These are phyloP conservation scores for Hanseniaspora lachancei DNA, from an alignment of 805 yeast species.

Conservation along the genomic window DNA sequence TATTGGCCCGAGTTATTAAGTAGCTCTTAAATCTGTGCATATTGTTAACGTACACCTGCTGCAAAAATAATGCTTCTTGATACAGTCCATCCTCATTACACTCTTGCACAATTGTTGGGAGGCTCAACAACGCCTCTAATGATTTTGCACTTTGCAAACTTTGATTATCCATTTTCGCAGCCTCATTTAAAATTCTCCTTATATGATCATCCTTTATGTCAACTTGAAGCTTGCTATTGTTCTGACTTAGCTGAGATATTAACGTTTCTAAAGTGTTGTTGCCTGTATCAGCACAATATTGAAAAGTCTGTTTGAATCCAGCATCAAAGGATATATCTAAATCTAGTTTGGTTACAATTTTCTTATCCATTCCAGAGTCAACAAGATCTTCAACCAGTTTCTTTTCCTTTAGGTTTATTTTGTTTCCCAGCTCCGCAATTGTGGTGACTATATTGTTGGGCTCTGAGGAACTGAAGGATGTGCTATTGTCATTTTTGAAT, in stretches of 20 bases:
- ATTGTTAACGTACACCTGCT: constrained; percentile 51
- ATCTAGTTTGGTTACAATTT: not conserved
- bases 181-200: not conserved
- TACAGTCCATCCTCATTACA: constrained; percentile 79
- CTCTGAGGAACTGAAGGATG: not conserved
- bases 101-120: constrained; percentile 72
- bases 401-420: constrained; percentile 8
- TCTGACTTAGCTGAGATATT: not conserved
- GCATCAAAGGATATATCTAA: not conserved
- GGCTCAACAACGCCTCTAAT: constrained; percentile 34
- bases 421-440: constrained; percentile 12
- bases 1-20: constrained; percentile 23
- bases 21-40: constrained; percentile 54
- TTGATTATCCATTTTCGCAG: not conserved
- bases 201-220: not conserved
- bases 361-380: not conserved
- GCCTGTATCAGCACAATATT: not conserved
- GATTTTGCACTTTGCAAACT: constrained; percentile 62
- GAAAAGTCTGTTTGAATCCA: not conserved
- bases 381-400: not conserved
- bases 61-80: constrained; percentile 77
- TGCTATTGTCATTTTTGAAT: not conserved
- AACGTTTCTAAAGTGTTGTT: not conserved
- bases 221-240: not conserved
- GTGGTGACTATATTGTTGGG: constrained; percentile 7